A percentile compares a stretch with the other conserved stretches of the same genome.
These are phyloP conservation scores for Trametes elegans DNA, from an alignment of 768 basidiomycete genomes.

Conservation along the genomic window DNA sequence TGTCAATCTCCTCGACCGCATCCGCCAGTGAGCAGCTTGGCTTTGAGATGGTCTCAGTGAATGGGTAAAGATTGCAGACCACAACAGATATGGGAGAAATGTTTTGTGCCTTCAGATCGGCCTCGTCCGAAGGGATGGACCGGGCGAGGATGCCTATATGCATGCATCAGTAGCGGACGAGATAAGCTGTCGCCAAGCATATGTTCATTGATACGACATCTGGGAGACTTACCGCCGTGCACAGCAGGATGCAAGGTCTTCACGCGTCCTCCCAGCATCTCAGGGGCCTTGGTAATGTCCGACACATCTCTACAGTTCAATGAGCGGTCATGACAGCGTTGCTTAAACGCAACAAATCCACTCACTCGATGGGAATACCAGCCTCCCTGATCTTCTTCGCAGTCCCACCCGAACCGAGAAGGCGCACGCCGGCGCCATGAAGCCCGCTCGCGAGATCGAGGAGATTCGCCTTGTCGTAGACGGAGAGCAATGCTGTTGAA, in stretches of 20 bases:
- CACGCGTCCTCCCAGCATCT: slow-evolving; percentile 97
- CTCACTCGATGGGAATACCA: slow-evolving; percentile 83
- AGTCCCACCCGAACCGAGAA: slow-evolving; percentile 95
- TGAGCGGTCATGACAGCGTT: not conserved
- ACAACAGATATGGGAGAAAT: slow-evolving; percentile 96
- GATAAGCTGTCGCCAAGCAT: not conserved
- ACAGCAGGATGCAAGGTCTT: slow-evolving; percentile 98
- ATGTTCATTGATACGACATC: not conserved
- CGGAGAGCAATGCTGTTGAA: slow-evolving; percentile 78
- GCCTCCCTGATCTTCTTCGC: slow-evolving; percentile 97
- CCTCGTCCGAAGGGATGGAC: slow-evolving; percentile 84
- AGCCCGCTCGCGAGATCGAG: slow-evolving; percentile 89
- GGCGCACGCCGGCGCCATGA: slow-evolving; percentile 72
- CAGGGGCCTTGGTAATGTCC: slow-evolving; percentile 95
- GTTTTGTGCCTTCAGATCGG: slow-evolving; percentile 76
- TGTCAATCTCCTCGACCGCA: slow-evolving; percentile 98
- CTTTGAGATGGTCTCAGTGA: slow-evolving; percentile 85
- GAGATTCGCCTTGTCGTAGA: slow-evolving; percentile 93
- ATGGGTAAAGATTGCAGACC: slow-evolving; percentile 99
- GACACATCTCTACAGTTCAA: slow-evolving; percentile 78
- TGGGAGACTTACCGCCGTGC: slow-evolving; percentile 73
- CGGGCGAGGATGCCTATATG: slow-evolving; percentile 87
- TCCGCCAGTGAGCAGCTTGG: slow-evolving; percentile 87
- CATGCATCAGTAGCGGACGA: not conserved
- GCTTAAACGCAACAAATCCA: not conserved